A percentile compares a stretch with the other conserved stretches of the same genome.
phyloP scores from a whole-genome alignment of 345 rosid genomes.

The Acer negundo region DNA sequence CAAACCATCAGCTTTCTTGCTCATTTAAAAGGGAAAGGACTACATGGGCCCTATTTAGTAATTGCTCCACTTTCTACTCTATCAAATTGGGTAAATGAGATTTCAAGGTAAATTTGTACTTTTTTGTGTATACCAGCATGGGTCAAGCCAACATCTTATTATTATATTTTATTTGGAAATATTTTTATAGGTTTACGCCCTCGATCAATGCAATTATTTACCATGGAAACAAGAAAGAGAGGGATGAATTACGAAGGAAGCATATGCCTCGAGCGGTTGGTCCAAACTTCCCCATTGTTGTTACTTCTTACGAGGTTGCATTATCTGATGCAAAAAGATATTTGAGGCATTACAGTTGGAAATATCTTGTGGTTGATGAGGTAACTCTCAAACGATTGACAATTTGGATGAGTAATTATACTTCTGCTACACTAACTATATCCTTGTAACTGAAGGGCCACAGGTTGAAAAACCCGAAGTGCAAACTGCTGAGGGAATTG shows the following conservation, averaged over 20 bases:
- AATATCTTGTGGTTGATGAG: constrained; percentile 95
- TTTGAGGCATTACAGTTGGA: constrained; percentile 79
- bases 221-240: constrained; percentile 71
- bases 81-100: constrained; percentile 89
- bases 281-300: constrained; percentile 76
- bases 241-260: constrained; percentile 68
- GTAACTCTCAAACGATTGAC: constrained; percentile 35
- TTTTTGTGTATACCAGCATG: constrained; percentile 16
- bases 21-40: constrained; percentile 81
- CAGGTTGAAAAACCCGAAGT: constrained; percentile 82
- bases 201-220: constrained; percentile 71
- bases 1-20: constrained; percentile 92
- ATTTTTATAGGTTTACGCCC: constrained; percentile 68
- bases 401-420: constrained; percentile 2
- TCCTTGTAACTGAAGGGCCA: constrained; percentile 65
- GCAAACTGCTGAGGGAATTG: constrained; percentile 78
- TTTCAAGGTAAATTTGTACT: constrained; percentile 54
- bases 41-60: constrained; percentile 87
- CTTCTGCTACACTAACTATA: constrained; percentile 15
- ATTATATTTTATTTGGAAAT: background rate
- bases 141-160: background rate
- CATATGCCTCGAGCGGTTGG: constrained; percentile 73
- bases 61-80: constrained; percentile 99
- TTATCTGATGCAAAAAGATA: constrained; percentile 63
- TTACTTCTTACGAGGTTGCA: constrained; percentile 95